Evolutionary conservation across 805 yeast species (phyloP), one percentile per base, ranked within the genome.

Genomic region (Wickerhamiella australiensis): DNA sequence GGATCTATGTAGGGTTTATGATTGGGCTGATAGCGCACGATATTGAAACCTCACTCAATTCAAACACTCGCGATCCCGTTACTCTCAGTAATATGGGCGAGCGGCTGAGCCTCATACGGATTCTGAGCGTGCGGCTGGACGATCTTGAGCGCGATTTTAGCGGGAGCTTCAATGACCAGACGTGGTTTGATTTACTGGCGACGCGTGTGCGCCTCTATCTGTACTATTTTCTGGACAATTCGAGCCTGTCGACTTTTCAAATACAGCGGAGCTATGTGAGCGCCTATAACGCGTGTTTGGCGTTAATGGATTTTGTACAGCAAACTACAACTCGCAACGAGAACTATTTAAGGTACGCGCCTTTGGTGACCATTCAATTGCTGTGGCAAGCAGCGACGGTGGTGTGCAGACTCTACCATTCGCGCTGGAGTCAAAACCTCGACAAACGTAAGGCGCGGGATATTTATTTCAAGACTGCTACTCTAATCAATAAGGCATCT

Each of bases 331-430:
- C 71, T 20, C 68, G 74, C 25, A 78, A 82, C 59, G 73, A 75
- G 41, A 70, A 69, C 29, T 82, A 85, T 59, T 76, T 88, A 60
- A 77, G 74, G 57, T 85, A 82, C 59, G 71, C 90, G 42, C 97
- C 98, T 46, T 62, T 61, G 3, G 86, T 85, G 1, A 81, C 84
- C 61, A 77, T 87, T 1, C 70, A 86, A 53, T 79, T 82, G 44
- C 76, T 88, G 25, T 87, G 97, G 95, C 97, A 92, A 65, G 83
- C 95, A 1, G 79, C 95, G 1, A 82, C 87, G 57, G 78, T 90
- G 35, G 78, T 92, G 27, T 84, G 83, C 48, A 80, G 85, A 58
- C 69, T 90, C 44, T 74, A 78, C 7, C 88, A 87, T 61, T 85
- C 96, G 0, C 75, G 85, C 1, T 68, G 85, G 58, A 73, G 79